Percentiles rank a stretch among this genome's conserved stretches.
Evolutionary conservation across 2,329 filamentous ascomycete genomes (phyloP).

Genomic region (Neopestalotiopsis sp.): DNA sequence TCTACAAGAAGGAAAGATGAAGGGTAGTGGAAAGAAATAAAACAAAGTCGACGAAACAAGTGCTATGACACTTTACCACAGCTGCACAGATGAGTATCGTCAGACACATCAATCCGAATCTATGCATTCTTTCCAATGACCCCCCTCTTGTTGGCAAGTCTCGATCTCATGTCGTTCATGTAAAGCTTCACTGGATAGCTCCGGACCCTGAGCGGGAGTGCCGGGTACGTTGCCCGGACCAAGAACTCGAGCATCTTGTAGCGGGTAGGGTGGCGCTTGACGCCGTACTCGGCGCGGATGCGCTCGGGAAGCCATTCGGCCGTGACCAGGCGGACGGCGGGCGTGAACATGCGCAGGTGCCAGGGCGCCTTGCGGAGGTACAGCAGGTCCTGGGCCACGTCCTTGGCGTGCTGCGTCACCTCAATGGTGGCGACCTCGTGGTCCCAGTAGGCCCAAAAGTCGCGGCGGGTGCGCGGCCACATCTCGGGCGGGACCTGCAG

Average conservation of each 20-base stretch:
- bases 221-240: slow-evolving; percentile 37
- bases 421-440: slow-evolving; percentile 30
- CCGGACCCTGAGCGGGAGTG: slow-evolving; percentile 35
- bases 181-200: slow-evolving; percentile 29
- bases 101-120: too few species aligned
- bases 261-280: slow-evolving; percentile 26
- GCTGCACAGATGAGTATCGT: too few species aligned
- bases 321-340: slow-evolving; percentile 28
- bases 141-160: slow-evolving; percentile 22
- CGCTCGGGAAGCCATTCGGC: slow-evolving; percentile 29
- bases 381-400: slow-evolving; percentile 31
- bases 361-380: slow-evolving; percentile 31
- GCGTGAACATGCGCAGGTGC: slow-evolving; percentile 27
- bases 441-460: slow-evolving; percentile 38
- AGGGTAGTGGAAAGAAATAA: too few species aligned
- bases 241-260: slow-evolving; percentile 24
- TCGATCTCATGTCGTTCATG: slow-evolving; percentile 31
- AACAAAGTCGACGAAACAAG: too few species aligned
- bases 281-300: slow-evolving; percentile 31
- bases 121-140: slow-evolving; percentile 26
- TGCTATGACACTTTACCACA: too few species aligned
- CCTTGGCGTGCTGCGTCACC: slow-evolving; percentile 35
- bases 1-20: too few species aligned
- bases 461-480: slow-evolving; percentile 32
- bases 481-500: slow-evolving; percentile 36